Evolutionary conservation across 1,284 basidiomycete species (phyloP).

Genomic region (Rhodotorula sp.): DNA sequence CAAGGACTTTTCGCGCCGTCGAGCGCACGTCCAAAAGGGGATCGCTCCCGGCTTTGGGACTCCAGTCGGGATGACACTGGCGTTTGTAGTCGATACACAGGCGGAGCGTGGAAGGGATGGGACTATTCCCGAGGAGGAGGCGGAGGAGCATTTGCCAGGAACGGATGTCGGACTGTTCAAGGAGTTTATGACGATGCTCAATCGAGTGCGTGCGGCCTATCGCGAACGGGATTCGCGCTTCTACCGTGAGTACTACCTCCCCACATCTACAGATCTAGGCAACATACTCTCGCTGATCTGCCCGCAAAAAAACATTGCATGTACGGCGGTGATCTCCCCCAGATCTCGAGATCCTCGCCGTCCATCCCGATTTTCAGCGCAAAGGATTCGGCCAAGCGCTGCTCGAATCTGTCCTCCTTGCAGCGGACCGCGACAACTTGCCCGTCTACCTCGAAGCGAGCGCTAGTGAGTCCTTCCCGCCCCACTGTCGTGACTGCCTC

Average conservation of each 20-base stretch:
- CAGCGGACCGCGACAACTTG: neutral
- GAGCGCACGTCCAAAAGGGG: neutral
- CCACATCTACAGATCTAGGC: no score
- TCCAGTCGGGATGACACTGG: neutral
- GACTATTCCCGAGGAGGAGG: neutral
- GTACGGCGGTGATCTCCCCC: no score
- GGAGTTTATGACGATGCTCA: neutral
- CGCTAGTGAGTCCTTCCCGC: neutral
- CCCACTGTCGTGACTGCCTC: neutral
- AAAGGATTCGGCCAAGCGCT: neutral
- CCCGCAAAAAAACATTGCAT: no score
- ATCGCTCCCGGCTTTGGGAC: neutral
- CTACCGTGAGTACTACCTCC: neutral
- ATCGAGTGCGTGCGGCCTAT: neutral
- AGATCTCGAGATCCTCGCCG: conserved; percentile 2
- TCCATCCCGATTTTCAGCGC: neutral
- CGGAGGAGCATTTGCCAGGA: neutral
- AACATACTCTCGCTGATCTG: no score
- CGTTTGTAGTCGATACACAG: neutral
- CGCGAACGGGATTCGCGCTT: neutral
- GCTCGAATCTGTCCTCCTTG: neutral
- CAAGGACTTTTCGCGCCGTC: neutral
- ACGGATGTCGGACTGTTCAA: neutral
- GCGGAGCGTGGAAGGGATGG: neutral
- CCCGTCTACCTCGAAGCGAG: conserved; percentile 2